A percentile compares a stretch with the other conserved stretches of the same genome.
phyloP scores from a whole-genome alignment of 1,139 yeast genomes.

The Petasospora rhodanensis region DNA sequence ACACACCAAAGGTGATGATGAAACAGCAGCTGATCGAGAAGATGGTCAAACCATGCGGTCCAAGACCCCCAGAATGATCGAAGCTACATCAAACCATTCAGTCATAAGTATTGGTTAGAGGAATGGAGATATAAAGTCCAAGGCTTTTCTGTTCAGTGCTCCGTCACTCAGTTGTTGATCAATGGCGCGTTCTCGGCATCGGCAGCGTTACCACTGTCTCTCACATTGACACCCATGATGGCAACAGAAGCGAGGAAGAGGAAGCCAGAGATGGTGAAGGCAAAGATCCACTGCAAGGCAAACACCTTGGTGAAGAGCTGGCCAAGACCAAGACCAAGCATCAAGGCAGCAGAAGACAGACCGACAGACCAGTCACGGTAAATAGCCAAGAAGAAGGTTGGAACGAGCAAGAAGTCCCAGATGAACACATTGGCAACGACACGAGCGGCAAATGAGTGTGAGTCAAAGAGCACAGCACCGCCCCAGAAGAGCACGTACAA shows the following conservation, averaged over 20 bases:
- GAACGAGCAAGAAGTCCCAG: constrained; percentile 74
- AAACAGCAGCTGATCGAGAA: constrained; percentile 54
- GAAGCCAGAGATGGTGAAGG: constrained; percentile 55
- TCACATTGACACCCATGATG: constrained; percentile 34
- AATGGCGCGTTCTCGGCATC: constrained; percentile 29
- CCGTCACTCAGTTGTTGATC: constrained; percentile 19
- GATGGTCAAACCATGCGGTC: constrained; percentile 47
- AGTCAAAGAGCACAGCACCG: constrained; percentile 62
- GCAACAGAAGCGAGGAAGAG: constrained; percentile 46
- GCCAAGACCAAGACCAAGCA: constrained; percentile 63
- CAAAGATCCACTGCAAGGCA: constrained; percentile 85
- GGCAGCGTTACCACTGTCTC: constrained; percentile 4
- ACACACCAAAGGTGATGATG: constrained; percentile 46
- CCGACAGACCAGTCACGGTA: constrained; percentile 74
- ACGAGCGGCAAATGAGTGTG: constrained; percentile 49
- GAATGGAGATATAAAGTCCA: too few species aligned
- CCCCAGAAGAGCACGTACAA: constrained; percentile 75
- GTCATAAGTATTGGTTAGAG: background rate
- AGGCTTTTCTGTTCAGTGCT: too few species aligned
- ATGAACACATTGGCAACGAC: constrained; percentile 66
- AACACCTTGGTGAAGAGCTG: constrained; percentile 63
- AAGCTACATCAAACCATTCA: too few species aligned
- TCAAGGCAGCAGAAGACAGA: constrained; percentile 49
- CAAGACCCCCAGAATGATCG: constrained; percentile 17
- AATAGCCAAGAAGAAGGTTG: constrained; percentile 50